These are phyloP conservation scores for Cytospora mali DNA, from an alignment of 2,329 filamentous ascomycete species.

Conservation along the genomic window DNA sequence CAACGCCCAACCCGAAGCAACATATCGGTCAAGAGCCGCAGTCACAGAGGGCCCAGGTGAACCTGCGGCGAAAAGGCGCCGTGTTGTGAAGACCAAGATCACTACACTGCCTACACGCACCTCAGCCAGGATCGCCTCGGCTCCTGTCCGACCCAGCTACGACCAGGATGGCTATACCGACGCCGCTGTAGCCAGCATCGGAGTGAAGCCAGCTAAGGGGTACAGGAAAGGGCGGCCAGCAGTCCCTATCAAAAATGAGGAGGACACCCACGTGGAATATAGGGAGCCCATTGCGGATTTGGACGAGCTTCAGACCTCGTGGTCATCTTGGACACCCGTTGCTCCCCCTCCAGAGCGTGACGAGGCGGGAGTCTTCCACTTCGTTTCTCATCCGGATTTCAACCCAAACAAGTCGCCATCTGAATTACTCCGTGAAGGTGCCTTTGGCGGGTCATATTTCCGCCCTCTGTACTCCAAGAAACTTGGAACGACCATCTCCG, in stretches of 20 bases:
- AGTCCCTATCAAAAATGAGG: background rate
- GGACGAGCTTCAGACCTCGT: constrained; percentile 37
- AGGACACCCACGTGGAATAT: background rate
- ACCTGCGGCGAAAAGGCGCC: constrained; percentile 7
- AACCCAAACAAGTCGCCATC: constrained; percentile 56
- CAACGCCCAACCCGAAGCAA: constrained; percentile 34
- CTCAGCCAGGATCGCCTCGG: constrained; percentile 51
- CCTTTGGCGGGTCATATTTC: constrained; percentile 56
- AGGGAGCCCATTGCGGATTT: constrained; percentile 24
- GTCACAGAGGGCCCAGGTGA: background rate
- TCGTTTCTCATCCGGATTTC: constrained; percentile 47
- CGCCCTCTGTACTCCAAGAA: constrained; percentile 48
- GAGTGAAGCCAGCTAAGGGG: background rate
- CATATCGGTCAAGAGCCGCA: constrained; percentile 28
- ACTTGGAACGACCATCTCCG: constrained; percentile 44
- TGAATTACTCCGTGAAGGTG: constrained; percentile 54
- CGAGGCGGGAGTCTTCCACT: constrained; percentile 47
- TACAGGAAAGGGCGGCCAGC: background rate
- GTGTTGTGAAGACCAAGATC: constrained; percentile 14
- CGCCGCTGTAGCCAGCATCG: background rate
- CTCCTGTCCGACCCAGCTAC: constrained; percentile 39
- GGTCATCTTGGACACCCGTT: constrained; percentile 47
- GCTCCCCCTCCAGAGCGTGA: constrained; percentile 46
- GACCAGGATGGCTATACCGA: constrained; percentile 38
- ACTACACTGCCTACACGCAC: constrained; percentile 41